Conservation (phyloP, 768 basidiomycete genomes). For the Macrolepiota dolichaula region DNA sequence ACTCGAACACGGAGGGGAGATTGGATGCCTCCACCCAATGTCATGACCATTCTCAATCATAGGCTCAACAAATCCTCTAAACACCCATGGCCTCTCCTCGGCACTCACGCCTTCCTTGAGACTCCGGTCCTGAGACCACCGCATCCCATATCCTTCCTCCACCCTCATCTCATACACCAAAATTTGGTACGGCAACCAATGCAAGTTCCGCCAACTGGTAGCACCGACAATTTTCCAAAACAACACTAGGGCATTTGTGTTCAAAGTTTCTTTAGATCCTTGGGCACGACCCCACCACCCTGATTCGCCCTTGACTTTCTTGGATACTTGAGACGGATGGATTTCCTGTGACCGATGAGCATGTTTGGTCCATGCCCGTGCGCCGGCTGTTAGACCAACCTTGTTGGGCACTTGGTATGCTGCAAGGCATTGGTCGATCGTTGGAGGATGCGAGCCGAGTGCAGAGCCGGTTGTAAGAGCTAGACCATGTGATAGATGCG, state of each 20-base stretch:
- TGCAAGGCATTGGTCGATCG: slow-evolving; percentile 41
- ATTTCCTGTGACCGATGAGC: slow-evolving; percentile 45
- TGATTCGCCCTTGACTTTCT: slow-evolving; percentile 18
- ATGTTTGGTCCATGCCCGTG: slow-evolving; percentile 68
- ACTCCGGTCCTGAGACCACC: slow-evolving; percentile 54
- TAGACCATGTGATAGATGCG: slow-evolving; percentile 46
- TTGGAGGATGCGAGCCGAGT: slow-evolving; percentile 46
- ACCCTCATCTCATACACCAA: slow-evolving; percentile 63
- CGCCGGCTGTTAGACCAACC: slow-evolving; percentile 51
- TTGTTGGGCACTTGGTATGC: slow-evolving; percentile 51
- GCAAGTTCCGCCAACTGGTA: slow-evolving; percentile 61
- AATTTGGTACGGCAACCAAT: slow-evolving; percentile 61
- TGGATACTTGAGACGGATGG: slow-evolving; percentile 3
- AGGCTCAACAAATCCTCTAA: slow-evolving; percentile 66
- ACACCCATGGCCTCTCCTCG: slow-evolving; percentile 38
- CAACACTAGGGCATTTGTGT: slow-evolving; percentile 45
- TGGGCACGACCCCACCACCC: slow-evolving; percentile 63
- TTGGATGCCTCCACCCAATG: slow-evolving; percentile 51
- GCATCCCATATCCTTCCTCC: slow-evolving; percentile 61
- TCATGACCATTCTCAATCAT: slow-evolving; percentile 69
- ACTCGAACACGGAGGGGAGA: not conserved
- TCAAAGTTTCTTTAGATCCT: slow-evolving; percentile 50
- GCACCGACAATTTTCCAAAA: slow-evolving; percentile 51
- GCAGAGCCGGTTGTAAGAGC: slow-evolving; percentile 63
- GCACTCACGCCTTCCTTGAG: slow-evolving; percentile 5